phyloP scores from a whole-genome alignment of 495 filamentous ascomycete genomes.

The Massariosphaeria phaeospora region DNA sequence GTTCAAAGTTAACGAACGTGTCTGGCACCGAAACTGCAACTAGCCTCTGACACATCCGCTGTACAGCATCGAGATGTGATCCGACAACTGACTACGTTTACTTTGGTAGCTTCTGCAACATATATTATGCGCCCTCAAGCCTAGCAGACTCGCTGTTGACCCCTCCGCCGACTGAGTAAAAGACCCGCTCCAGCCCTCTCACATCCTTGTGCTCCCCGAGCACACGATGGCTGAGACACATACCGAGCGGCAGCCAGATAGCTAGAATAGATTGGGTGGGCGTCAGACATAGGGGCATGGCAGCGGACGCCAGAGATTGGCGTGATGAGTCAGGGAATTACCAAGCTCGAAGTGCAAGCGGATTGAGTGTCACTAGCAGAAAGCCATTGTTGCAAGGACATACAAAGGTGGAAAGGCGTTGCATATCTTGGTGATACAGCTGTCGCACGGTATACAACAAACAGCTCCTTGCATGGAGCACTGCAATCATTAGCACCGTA shows the following conservation, averaged over 20 bases:
- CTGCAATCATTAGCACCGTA: background rate
- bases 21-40: background rate
- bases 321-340: slow-evolving; percentile 4
- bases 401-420: background rate
- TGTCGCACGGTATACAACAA: slow-evolving; percentile 2
- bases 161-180: slow-evolving; percentile 4
- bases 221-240: background rate
- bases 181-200: slow-evolving; percentile 8
- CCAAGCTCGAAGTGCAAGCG: slow-evolving; percentile 7
- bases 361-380: slow-evolving; percentile 6
- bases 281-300: background rate
- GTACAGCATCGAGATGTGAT: background rate
- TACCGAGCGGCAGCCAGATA: slow-evolving; percentile 10
- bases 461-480: background rate
- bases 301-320: slow-evolving; percentile 2
- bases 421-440: slow-evolving; percentile 6
- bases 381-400: background rate
- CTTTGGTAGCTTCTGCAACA: slow-evolving; percentile 6
- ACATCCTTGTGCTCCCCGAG: slow-evolving; percentile 10
- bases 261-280: background rate
- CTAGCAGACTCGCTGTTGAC: background rate
- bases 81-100: background rate
- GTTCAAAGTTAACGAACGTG: background rate
- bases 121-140: slow-evolving; percentile 4
- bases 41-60: background rate